phyloP scores from a whole-genome alignment of 352 stramenopile genomes.

The Blastocystis hominis region DNA sequence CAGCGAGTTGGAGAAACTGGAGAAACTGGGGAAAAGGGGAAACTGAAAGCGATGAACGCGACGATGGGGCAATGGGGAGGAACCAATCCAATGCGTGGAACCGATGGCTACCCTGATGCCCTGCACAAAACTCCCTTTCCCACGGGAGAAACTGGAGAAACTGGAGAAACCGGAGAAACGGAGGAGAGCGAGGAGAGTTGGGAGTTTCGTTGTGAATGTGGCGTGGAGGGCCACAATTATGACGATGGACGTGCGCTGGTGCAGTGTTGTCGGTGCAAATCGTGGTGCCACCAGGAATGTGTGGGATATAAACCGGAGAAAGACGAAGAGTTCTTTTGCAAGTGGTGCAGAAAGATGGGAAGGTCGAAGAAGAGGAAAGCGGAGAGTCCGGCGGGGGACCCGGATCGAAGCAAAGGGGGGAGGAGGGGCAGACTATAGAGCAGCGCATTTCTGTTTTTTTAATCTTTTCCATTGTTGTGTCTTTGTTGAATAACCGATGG shows the following conservation, averaged over 20 bases:
- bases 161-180: neutral
- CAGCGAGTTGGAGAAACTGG: too few relatives aligned
- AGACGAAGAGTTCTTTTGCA: constrained; percentile 10
- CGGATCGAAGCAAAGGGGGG: neutral
- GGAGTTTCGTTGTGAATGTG: constrained; percentile 44
- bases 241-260: constrained; percentile 52
- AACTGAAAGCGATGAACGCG: too few relatives aligned
- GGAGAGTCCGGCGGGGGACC: neutral
- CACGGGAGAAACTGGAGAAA: neutral
- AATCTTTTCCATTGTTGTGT: neutral
- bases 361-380: neutral
- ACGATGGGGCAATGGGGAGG: too few relatives aligned
- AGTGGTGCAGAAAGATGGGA: neutral
- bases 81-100: neutral
- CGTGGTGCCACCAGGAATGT: constrained; percentile 35
- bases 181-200: constrained; percentile 6
- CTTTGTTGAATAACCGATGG: neutral
- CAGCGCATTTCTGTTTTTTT: neutral
- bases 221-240: constrained; percentile 37
- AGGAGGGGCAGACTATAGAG: neutral
- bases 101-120: neutral
- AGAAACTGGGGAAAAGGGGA: neutral
- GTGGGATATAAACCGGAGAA: neutral
- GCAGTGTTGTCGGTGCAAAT: constrained; percentile 10
- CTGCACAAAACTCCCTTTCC: neutral